Base-by-base conservation (phyloP, 2,329 filamentous ascomycete genomes). In the Neofusicoccum cordaticola region DNA sequence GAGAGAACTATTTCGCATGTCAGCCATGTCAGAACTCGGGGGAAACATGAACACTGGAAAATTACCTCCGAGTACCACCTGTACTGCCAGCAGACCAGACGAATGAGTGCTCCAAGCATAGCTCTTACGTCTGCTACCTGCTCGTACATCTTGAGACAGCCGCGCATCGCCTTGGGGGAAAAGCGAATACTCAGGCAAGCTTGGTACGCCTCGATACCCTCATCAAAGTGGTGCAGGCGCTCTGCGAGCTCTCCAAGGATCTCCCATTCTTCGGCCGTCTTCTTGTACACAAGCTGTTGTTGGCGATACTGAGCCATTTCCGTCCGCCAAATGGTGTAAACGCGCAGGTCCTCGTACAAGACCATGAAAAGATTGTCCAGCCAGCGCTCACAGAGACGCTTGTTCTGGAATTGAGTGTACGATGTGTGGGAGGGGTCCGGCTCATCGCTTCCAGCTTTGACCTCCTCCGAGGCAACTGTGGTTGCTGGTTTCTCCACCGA, bases 341-440 rank as follows among this genome's bases (percentile, higher is more conserved):
- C 94, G 57, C 95, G 91, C 17, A 99, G 85, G 73, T 99, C 95
- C 77, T 99, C 95, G 76, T 99, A 99, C 2, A 99, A 85, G 0
- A 98, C 95, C 95, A 99, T 99, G 81, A 99, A 99, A 22, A 99
- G 85, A 72, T 96, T 98, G 78, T 99, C 95, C 2, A 99, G 85
- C 95, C 95, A 99, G 70, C 95, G 88, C 79, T 99, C 95, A 73
- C 95, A 99, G 1, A 99, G 86, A 0, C 95, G 90, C 81, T 99
- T 99, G 78, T 97, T 97, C 75, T 96, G 95, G 74, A 99, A 92
- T 71, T 94, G 91, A 6, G 93, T 93, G 70, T 96, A 90, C 69
- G 91, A 85, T 64, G 89, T 86, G 68, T 92, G 88, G 5, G 86
- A 85, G 34, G 86, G 83, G 65, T 88, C 84, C 4, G 51, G 60